Evolutionary conservation across 1,139 yeast genomes (phyloP).

Genomic region (Saccharomycopsis hybrid): DNA sequence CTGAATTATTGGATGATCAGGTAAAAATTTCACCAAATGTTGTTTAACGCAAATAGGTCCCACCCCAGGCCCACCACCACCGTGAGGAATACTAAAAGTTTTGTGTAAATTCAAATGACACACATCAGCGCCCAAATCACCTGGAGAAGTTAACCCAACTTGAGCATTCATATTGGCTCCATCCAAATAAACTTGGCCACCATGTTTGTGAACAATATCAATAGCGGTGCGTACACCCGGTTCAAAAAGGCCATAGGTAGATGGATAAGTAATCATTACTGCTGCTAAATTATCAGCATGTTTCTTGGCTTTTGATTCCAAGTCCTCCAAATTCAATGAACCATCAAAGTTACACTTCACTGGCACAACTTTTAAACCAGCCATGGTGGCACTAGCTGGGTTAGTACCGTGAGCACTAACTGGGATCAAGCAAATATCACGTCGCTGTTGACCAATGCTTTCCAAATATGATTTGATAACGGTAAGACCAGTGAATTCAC

Average conservation of each 20-base stretch:
- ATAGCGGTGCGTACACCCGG: conserved; percentile 85
- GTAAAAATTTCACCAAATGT: conserved; percentile 78
- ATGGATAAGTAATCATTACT: conserved; percentile 94
- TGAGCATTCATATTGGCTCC: conserved; percentile 99
- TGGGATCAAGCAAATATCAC: conserved; percentile 90
- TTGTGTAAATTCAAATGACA: conserved; percentile 95
- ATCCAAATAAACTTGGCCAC: conserved; percentile 95
- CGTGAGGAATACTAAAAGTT: conserved; percentile 96
- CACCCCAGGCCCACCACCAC: conserved; percentile 99
- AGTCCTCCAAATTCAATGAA: conserved; percentile 73
- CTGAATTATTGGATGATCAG: conserved; percentile 60
- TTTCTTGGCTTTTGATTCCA: conserved; percentile 65
- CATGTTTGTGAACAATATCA: conserved; percentile 71
- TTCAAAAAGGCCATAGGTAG: conserved; percentile 93
- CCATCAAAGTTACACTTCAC: conserved; percentile 84
- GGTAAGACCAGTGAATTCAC: conserved; percentile 91
- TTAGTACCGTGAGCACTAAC: conserved; percentile 98
- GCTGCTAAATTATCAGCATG: conserved; percentile 73
- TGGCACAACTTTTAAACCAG: conserved; percentile 89
- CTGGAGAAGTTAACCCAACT: conserved; percentile 95
- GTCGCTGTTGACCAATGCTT: conserved; percentile 60
- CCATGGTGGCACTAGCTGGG: conserved; percentile 98
- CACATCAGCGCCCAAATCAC: conserved; percentile 97
- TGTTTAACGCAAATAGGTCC: conserved; percentile 94
- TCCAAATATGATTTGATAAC: conserved; percentile 76